Conservation (phyloP, 352 stramenopile genomes). For the Phytophthora nicotianae region DNA sequence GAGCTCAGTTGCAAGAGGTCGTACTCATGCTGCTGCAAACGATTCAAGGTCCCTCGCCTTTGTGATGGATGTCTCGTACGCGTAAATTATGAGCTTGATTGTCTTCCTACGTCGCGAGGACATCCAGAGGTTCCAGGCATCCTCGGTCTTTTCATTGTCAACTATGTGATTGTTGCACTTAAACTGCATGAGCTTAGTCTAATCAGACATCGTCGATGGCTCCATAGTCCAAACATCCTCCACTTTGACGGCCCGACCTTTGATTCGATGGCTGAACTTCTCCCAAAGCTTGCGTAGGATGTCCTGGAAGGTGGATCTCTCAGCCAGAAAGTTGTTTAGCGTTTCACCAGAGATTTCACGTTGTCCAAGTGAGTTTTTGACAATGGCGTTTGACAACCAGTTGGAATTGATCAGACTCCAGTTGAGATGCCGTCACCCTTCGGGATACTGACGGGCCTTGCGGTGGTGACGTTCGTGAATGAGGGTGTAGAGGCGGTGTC, state of each 20-base stretch:
- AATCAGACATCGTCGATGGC: neutral
- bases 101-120: constrained; percentile 5
- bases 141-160: constrained; percentile 6
- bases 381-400: no score
- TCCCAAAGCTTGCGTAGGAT: neutral
- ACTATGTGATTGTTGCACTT: constrained; percentile 20
- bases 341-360: no score
- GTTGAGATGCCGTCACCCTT: no score
- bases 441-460: no score
- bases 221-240: neutral
- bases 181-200: constrained; percentile 14
- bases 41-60: neutral
- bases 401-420: no score
- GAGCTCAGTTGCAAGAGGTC: neutral
- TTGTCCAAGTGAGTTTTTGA: no score
- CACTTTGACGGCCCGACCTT: neutral
- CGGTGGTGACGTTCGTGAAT: no score
- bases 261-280: neutral
- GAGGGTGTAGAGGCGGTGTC: no score
- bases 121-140: constrained; percentile 17
- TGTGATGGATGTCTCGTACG: constrained; percentile 12
- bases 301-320: neutral
- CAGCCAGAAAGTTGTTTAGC: no score
- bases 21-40: neutral
- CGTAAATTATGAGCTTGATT: constrained; percentile 13